Evolutionary conservation across 73 alveolate genomes (phyloP).

Genomic region (Durusdinium trenchii): DNA sequence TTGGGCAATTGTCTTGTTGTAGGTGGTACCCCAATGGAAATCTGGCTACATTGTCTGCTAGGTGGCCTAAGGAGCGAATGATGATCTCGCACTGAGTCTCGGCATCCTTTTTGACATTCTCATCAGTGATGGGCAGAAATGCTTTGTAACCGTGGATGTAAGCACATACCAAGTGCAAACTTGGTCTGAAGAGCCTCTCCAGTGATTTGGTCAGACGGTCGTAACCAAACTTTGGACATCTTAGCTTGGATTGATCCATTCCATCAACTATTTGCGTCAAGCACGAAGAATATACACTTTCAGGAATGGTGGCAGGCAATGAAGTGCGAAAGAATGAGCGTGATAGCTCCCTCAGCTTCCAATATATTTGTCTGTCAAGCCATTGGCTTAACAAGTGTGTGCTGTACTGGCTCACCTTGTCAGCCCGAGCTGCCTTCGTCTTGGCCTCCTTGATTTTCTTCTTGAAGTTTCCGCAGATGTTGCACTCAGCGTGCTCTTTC

Average conservation of each 20-base stretch:
- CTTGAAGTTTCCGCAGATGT: no score
- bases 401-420: no score
- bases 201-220: not conserved
- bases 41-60: not conserved
- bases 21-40: not conserved
- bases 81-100: not conserved
- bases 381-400: no score
- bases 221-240: not conserved
- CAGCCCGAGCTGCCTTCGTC: no score
- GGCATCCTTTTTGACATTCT: slow-evolving; percentile 11
- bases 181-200: not conserved
- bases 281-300: no score
- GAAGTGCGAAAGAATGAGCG: no score
- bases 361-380: not conserved
- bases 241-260: not conserved
- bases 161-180: not conserved
- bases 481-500: no score
- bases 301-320: no score
- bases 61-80: not conserved
- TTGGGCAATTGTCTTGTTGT: not conserved
- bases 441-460: no score
- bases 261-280: not conserved
- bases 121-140: not conserved
- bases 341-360: not conserved
- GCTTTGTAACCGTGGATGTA: not conserved